A percentile compares a stretch with the other conserved stretches of the same genome.
phyloP scores from a whole-genome alignment of 2,329 filamentous ascomycete genomes.

The Calycina marina region DNA sequence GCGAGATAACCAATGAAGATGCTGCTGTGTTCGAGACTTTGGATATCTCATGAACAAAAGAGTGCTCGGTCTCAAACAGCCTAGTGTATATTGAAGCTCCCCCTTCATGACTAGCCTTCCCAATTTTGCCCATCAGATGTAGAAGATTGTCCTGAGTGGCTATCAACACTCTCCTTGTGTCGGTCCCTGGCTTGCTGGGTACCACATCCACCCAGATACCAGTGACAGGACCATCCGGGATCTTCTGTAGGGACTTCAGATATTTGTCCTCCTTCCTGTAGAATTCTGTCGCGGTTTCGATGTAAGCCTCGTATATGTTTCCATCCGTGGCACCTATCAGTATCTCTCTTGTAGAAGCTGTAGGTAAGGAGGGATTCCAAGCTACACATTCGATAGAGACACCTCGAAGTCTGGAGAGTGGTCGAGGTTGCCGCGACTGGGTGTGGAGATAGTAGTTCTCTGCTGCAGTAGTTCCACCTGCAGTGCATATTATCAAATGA shows the following conservation, averaged over 20 bases:
- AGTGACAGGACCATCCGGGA: slow-evolving; percentile 68
- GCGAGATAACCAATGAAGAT: slow-evolving; percentile 61
- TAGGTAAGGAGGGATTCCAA: slow-evolving; percentile 89
- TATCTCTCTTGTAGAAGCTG: slow-evolving; percentile 88
- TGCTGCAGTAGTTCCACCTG: slow-evolving; percentile 73
- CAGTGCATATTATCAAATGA: slow-evolving; percentile 82
- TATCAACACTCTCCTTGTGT: slow-evolving; percentile 64
- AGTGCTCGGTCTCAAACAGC: slow-evolving; percentile 77
- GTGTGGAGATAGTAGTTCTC: slow-evolving; percentile 98
- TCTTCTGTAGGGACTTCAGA: slow-evolving; percentile 67
- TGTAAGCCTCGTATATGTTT: slow-evolving; percentile 86
- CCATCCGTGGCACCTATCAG: slow-evolving; percentile 84
- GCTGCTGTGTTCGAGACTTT: slow-evolving; percentile 41
- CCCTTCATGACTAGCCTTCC: slow-evolving; percentile 58
- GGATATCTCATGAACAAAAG: slow-evolving; percentile 58
- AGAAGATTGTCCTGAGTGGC: slow-evolving; percentile 65
- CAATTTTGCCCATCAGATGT: slow-evolving; percentile 68
- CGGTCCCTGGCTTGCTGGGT: slow-evolving; percentile 38
- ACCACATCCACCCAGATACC: slow-evolving; percentile 75
- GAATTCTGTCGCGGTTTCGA: slow-evolving; percentile 89
- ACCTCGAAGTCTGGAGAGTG: slow-evolving; percentile 67
- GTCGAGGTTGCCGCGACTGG: slow-evolving; percentile 77
- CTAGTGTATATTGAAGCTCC: slow-evolving; percentile 74
- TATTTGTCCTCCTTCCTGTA: slow-evolving; percentile 93
- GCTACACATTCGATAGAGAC: slow-evolving; percentile 80